Base-by-base conservation (phyloP, 148 eudicot species). In the Chenopodium suecicum region DNA sequence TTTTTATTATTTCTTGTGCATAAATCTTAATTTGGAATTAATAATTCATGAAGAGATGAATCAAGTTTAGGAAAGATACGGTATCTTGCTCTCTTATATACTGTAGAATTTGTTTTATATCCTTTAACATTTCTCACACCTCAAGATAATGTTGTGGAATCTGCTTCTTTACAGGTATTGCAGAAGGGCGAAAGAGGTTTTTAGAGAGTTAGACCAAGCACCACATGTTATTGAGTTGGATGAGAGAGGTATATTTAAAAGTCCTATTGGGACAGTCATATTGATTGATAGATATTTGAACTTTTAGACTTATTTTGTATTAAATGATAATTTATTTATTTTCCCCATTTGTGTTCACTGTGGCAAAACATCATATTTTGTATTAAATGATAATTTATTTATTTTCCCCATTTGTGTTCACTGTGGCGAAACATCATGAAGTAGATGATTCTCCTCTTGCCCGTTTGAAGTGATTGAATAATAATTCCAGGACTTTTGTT, bases 181-280 rank as follows among this genome's bases (percentile, higher is more conserved):
- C 83, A 91, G 88, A 89, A 90, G 86, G 87, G 98, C 97, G 25
- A 95, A 95, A 84, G 89, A 81, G 78, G 98, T 93, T 63, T 93
- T 95, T 78, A 84, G 86, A 75, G 97, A 95, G 85, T 81, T 95
- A 88, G 86, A 95, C 23, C 92, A 93, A 82, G 79, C 50, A 67
- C 97, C 98, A 14, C 87, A 87, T 85, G 98, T 95, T 63, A 82
- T 95, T 62, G 98, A 95, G 91, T 98, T 95, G 71, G 97, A 95
- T 74, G 93, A 95, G 84, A 88, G 97, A 93, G 98, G 98, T 95
- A 80, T 84, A 84, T 73, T 70, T 63, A 25, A 34, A 22, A 19
- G 20, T 19, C 73, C 75, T 70, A n/a, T 41, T 65, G 67, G 13
- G 0, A 11, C 29, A 56, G 3, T 52, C 56, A 52, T 52, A 52